Percentiles rank a stretch among this genome's conserved stretches.
Conservation (phyloP, 2,329 filamentous ascomycete genomes). For the Dothideomycetes sp. region DNA sequence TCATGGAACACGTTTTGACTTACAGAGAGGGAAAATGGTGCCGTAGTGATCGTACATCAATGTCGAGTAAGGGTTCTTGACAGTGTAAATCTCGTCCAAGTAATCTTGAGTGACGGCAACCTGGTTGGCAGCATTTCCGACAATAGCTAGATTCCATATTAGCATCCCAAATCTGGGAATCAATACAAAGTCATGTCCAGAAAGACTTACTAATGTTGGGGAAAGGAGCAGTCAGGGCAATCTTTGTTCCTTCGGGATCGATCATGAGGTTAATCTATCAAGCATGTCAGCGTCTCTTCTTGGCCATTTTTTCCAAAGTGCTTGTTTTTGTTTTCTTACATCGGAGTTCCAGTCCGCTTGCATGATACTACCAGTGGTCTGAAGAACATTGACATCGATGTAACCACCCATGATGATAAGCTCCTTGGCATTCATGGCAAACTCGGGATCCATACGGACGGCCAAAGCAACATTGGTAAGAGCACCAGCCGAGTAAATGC, state of each 20-base stretch:
- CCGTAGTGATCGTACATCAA: conserved; percentile 33
- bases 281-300: conserved; percentile 17
- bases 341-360: conserved; percentile 12
- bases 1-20: background rate
- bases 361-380: conserved; percentile 21
- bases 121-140: conserved; percentile 41
- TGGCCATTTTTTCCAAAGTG: conserved; percentile 15
- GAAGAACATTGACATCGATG: conserved; percentile 31
- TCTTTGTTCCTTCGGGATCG: conserved; percentile 43
- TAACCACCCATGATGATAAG: conserved; percentile 45
- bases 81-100: conserved; percentile 30
- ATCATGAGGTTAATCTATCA: conserved; percentile 43
- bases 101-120: conserved; percentile 34
- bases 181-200: too few relatives aligned
- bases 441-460: conserved; percentile 37
- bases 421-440: conserved; percentile 38
- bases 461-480: conserved; percentile 44
- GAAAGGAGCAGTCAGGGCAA: conserved; percentile 40
- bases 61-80: conserved; percentile 31
- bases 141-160: conserved; percentile 24
- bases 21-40: conserved; percentile 33
- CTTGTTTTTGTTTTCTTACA: background rate
- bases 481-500: conserved; percentile 38
- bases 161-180: background rate
- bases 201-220: conserved; percentile 28